Conservation (phyloP, 2,329 filamentous ascomycete genomes). For the Grosmannia penicillata region DNA sequence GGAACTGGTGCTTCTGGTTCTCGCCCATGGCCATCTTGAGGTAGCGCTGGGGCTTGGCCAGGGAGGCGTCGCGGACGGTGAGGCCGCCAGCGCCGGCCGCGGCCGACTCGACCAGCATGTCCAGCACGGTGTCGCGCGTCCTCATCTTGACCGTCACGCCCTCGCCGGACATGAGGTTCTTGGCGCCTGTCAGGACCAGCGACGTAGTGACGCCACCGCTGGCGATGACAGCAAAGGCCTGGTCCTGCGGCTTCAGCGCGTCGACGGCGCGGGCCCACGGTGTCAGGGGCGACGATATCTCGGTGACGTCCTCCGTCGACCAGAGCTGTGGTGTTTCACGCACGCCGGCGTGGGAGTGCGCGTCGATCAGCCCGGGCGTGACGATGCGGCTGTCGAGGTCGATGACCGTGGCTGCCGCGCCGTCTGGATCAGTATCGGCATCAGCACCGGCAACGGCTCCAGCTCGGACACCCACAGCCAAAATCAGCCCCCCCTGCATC, state of each 20-base stretch:
- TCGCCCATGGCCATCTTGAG: conserved; percentile 33
- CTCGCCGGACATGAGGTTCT: conserved; percentile 30
- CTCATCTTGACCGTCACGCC: conserved; percentile 26
- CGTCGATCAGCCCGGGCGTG: conserved; percentile 28
- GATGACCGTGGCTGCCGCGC: too few species aligned
- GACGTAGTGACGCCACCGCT: conserved; percentile 29
- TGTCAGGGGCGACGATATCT: conserved; percentile 21
- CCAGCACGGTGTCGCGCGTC: conserved; percentile 22
- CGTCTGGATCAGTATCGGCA: too few species aligned
- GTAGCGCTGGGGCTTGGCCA: conserved; percentile 18
- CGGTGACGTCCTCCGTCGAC: conserved; percentile 22
- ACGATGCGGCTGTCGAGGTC: conserved; percentile 22
- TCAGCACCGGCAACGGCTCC: too few species aligned
- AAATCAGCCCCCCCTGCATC: not conserved
- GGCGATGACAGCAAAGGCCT: conserved; percentile 20
- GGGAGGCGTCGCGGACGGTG: conserved; percentile 11
- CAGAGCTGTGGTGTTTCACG: conserved; percentile 18
- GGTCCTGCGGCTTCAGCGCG: conserved; percentile 25
- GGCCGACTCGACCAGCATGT: conserved; percentile 23
- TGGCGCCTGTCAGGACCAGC: conserved; percentile 28
- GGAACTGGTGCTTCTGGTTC: conserved; percentile 24
- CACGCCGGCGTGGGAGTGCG: conserved; percentile 28
- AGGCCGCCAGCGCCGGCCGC: conserved; percentile 9
- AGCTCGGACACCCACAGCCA: too few species aligned
- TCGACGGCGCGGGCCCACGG: conserved; percentile 23